Evolutionary conservation across 345 rosid genomes (phyloP), one percentile per base, ranked within the genome.

Genomic region (Acer negundo): DNA sequence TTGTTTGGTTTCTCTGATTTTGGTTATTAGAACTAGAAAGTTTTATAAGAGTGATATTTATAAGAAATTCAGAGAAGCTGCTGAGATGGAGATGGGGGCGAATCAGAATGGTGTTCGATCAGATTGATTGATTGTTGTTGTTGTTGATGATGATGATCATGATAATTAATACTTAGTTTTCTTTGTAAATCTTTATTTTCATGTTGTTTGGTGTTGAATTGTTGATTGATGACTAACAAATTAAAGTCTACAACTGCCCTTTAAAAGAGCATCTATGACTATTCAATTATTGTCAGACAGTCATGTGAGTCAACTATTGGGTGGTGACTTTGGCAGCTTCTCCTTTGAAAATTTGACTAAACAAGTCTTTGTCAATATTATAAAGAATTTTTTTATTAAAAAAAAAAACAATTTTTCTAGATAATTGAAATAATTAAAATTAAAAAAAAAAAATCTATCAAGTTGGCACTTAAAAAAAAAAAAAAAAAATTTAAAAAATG

Each of bases 1-100:
- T 8, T 63, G 80, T 1, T 22, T 87, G 17, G 83, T 87, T 7
- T 87, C 94, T 3, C 51, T 90, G 2, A n/a, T 92, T 77, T 75
- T 92, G 80, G 96, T 84, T 35, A 0, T 74, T 9, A 86, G 96
- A 85, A 92, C 96, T 1, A 85, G 84, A 69, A 85, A 87, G 23
- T 90, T 92, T 83, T 89, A 90, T 26, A 80, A 78, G 85, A 78
- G 90, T 73, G 96, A 92, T 69, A 84, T 92, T 11, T 92, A 92
- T 71, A 86, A 85, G 79, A 92, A 83, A 78, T 89, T 87, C 67
- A 72, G 91, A 69, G 88, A 90, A 51, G 81, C 79, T 28, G 31
- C 31, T 0, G 90, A 84, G 81, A 72, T 22, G 2, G 86, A 89
- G 59, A 83, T 87, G 87, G 80, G 80, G 19, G 19, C 20, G 46